phyloP scores from a whole-genome alignment of 2,329 filamentous ascomycete genomes.

The Zymoseptoria brevis region DNA sequence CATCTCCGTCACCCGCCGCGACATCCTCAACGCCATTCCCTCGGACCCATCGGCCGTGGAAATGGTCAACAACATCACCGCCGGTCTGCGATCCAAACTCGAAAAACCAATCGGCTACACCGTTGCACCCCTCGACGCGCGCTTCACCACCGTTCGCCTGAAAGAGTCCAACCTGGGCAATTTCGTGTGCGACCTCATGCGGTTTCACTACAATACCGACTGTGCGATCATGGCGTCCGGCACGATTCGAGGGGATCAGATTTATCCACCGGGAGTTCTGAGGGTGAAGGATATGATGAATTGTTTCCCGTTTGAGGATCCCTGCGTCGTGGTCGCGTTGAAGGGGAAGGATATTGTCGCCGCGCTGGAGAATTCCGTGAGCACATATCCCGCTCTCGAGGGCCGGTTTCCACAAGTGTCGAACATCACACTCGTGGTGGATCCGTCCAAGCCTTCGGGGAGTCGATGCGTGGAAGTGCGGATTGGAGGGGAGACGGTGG shows the following conservation, averaged over 20 bases:
- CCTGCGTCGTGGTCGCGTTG: conserved; percentile 68
- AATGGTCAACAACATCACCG: conserved; percentile 61
- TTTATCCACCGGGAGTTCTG: conserved; percentile 74
- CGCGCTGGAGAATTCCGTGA: conserved; percentile 79
- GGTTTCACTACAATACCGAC: conserved; percentile 70
- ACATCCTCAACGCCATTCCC: conserved; percentile 57
- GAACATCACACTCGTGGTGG: conserved; percentile 68
- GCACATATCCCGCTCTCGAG: conserved; percentile 73
- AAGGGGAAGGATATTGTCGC: conserved; percentile 64
- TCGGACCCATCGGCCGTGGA: conserved; percentile 54
- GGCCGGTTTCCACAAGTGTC: conserved; percentile 79
- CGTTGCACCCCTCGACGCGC: conserved; percentile 70
- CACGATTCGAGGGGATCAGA: conserved; percentile 79
- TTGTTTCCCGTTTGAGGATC: conserved; percentile 81
- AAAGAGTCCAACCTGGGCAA: conserved; percentile 80
- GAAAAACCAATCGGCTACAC: conserved; percentile 81
- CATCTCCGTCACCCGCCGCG: conserved; percentile 36
- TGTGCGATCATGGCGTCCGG: conserved; percentile 78
- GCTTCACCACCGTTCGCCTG: conserved; percentile 72
- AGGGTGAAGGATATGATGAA: conserved; percentile 49
- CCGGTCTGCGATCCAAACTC: conserved; percentile 65
- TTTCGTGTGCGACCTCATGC: conserved; percentile 87
- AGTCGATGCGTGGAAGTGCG: conserved; percentile 56
- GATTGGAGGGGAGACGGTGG: conserved; percentile 54
- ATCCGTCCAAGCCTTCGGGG: conserved; percentile 53